Evolutionary conservation across 768 basidiomycete species (phyloP), one percentile per base, ranked within the genome.

Genomic region (Phylloporus arenicola): DNA sequence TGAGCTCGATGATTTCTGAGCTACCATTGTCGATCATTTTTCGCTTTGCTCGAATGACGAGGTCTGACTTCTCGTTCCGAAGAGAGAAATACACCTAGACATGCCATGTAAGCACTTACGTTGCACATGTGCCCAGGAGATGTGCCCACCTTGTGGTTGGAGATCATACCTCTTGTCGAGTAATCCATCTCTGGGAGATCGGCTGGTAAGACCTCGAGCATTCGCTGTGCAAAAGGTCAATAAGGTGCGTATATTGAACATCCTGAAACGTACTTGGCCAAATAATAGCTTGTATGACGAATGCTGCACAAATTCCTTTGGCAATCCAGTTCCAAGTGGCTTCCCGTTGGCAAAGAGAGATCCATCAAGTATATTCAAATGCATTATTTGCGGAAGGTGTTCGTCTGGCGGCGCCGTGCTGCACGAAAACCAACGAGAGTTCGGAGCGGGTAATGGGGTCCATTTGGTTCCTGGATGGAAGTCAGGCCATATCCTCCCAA

Each of bases 331-430:
- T 0, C 56, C 56, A 4, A 68, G n/a, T 0, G 59, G 52, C 17
- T 55, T 59, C 2, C 59, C 67, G 4, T 68, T 47, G 2, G 63
- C 53, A 12, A 63, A 38, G 17, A 68, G 56, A 1, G 52, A 45
- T 3, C 65, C 67, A 8, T 58, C 30, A 6, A 78, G 52, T 3
- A 79, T 31, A 47, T 81, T 70, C 13, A 75, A 60, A 38, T 71
- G 64, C 6, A 79, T 62, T 14, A n/a, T 40, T 41, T 71, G 70
- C 20, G 57, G 51, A 30, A 22, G 17, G 45, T 12, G 27, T 13
- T 30, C 59, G 51, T 17, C 39, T 49, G 43, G 41, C 2, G 47
- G 11, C 7, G 51, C 47, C 0, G 73, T 68, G 9, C 33, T 46
- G 14, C 59, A 64, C 5, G 33, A 49, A 19, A 71, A 14, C 70